A percentile compares a stretch with the other conserved stretches of the same genome.
These are phyloP conservation scores for Citrus reticulata DNA, from an alignment of 345 rosid genomes.

Conservation along the genomic window DNA sequence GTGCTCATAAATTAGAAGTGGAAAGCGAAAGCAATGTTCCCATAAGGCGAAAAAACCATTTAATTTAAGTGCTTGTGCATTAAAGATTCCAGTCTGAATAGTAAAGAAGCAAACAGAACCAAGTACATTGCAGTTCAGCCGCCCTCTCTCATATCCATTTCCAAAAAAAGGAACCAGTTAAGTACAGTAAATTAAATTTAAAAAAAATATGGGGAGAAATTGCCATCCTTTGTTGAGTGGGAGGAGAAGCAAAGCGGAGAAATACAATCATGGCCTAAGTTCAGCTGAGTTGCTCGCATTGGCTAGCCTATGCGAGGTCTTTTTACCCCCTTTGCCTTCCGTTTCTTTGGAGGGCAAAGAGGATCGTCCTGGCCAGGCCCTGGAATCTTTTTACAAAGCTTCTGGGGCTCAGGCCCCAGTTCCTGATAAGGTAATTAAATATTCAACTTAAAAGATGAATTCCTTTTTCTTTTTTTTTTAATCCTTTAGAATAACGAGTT, in stretches of 20 bases:
- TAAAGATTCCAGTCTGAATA: too few relatives aligned
- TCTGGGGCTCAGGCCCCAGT: conserved; percentile 41
- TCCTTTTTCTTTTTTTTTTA: not conserved
- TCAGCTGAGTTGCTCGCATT: conserved; percentile 49
- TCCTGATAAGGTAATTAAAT: conserved; percentile 40
- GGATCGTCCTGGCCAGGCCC: conserved; percentile 17
- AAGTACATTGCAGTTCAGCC: too few relatives aligned
- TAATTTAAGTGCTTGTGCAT: not conserved
- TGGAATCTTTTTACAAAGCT: conserved; percentile 38
- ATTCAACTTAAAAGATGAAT: not conserved
- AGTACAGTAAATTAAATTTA: too few relatives aligned
- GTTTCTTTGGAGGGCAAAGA: conserved; percentile 11
- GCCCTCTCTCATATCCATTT: too few relatives aligned
- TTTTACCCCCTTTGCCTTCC: conserved; percentile 45
- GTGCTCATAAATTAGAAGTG: not conserved
- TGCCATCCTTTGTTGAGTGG: conserved; percentile 40
- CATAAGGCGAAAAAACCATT: not conserved
- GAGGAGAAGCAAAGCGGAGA: conserved; percentile 1
- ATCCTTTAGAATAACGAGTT: not conserved
- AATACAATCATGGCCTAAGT: conserved; percentile 36
- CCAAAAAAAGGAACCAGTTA: too few relatives aligned
- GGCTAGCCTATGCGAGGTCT: conserved; percentile 47
- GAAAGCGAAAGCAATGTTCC: not conserved
- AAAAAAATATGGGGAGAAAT: conserved; percentile 11
- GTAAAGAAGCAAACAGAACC: too few relatives aligned